Conservation (phyloP, 768 basidiomycete genomes). For the Leccinum rimulosum region DNA sequence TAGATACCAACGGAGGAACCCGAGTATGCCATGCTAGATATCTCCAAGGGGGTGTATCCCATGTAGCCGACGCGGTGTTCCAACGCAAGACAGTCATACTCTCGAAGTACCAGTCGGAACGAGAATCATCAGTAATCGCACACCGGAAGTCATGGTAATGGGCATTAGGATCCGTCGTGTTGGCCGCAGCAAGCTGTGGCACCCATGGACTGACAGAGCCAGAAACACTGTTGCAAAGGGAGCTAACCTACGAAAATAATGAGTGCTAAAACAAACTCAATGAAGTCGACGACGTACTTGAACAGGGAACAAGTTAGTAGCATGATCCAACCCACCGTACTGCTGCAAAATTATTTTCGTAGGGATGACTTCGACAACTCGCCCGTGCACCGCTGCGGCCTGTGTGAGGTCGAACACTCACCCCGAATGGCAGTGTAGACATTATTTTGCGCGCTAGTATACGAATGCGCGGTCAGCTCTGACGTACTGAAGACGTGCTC, state of each 20-base stretch:
- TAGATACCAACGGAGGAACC: slow-evolving; percentile 81
- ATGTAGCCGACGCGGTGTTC: slow-evolving; percentile 84
- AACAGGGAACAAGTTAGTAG: slow-evolving; percentile 87
- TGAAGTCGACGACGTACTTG: slow-evolving; percentile 52
- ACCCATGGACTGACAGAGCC: slow-evolving; percentile 86
- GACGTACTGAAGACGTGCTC: slow-evolving; percentile 83
- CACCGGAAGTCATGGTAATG: slow-evolving; percentile 98
- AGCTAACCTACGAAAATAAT: slow-evolving; percentile 61
- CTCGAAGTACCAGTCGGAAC: slow-evolving; percentile 99
- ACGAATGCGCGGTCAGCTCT: slow-evolving; percentile 77
- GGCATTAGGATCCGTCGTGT: slow-evolving; percentile 71
- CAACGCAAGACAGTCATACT: slow-evolving; percentile 92
- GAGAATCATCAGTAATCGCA: slow-evolving; percentile 77
- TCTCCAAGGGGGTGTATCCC: slow-evolving; percentile 75
- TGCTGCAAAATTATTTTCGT: slow-evolving; percentile 69
- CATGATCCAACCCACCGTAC: slow-evolving; percentile 78
- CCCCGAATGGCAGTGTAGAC: slow-evolving; percentile 85
- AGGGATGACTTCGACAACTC: slow-evolving; percentile 70
- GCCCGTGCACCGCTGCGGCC: slow-evolving; percentile 64
- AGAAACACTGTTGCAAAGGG: slow-evolving; percentile 83
- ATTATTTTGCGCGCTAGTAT: slow-evolving; percentile 59
- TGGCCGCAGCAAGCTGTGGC: slow-evolving; percentile 67
- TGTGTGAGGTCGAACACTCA: slow-evolving; percentile 88
- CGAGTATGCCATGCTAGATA: slow-evolving; percentile 63
- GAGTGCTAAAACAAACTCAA: neutral